These are phyloP conservation scores for Xylariaceae sp. DNA, from an alignment of 2,329 filamentous ascomycete species.

Conservation along the genomic window DNA sequence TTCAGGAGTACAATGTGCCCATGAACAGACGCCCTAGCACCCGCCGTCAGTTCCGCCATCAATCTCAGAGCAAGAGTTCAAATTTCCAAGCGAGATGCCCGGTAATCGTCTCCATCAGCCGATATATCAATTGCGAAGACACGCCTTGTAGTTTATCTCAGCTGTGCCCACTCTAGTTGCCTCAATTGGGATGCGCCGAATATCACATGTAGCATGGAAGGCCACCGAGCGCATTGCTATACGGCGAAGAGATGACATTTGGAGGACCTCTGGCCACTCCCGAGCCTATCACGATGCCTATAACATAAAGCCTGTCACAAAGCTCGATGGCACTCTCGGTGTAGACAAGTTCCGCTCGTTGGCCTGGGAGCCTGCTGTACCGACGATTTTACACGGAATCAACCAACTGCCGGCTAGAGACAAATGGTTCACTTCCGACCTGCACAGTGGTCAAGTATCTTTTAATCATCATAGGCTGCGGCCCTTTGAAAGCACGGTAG, in stretches of 20 bases:
- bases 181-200: slow-evolving; percentile 5
- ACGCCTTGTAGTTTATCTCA: no score
- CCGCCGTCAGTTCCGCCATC: no score
- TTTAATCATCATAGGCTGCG: slow-evolving; percentile 20
- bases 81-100: no score
- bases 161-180: no score
- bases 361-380: slow-evolving; percentile 20
- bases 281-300: neutral
- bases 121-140: no score
- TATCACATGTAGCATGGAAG: neutral
- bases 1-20: no score
- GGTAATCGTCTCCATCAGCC: no score
- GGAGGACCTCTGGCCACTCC: neutral
- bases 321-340: slow-evolving; percentile 9
- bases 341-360: slow-evolving; percentile 19
- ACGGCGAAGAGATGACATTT: neutral
- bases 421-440: slow-evolving; percentile 25
- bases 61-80: no score
- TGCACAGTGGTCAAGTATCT: slow-evolving; percentile 1
- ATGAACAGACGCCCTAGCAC: no score
- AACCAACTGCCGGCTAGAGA: slow-evolving; percentile 20
- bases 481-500: slow-evolving; percentile 14
- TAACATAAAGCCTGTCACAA: neutral
- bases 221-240: neutral
- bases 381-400: slow-evolving; percentile 15